Percentiles rank a stretch among this genome's conserved stretches.
Evolutionary conservation across 1,284 basidiomycete genomes (phyloP).

Genomic region (Inonotus hispidus): DNA sequence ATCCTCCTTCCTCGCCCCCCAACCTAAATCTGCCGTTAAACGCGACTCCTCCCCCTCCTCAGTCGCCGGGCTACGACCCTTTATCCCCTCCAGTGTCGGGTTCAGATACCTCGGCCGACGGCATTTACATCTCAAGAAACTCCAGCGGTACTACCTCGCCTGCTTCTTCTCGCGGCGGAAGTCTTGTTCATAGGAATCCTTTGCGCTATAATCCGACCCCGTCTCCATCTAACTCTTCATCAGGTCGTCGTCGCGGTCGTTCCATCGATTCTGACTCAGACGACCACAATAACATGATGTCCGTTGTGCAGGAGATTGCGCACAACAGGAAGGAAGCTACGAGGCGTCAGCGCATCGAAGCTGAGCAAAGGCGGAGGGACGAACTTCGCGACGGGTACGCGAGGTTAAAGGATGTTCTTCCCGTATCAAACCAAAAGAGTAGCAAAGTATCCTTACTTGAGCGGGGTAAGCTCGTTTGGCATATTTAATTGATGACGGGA

Average conservation of each 20-base stretch:
- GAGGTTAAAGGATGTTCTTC: slow-evolving; percentile 78
- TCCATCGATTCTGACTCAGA: slow-evolving; percentile 77
- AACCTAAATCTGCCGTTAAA: slow-evolving; percentile 44
- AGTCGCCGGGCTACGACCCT: slow-evolving; percentile 74
- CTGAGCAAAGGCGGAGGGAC: slow-evolving; percentile 80
- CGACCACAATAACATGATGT: slow-evolving; percentile 50
- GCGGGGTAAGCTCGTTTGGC: slow-evolving; percentile 52
- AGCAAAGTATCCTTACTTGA: slow-evolving; percentile 86
- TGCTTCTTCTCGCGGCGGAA: slow-evolving; percentile 64
- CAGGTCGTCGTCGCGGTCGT: slow-evolving; percentile 54
- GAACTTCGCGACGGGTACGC: slow-evolving; percentile 85
- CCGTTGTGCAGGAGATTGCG: slow-evolving; percentile 60
- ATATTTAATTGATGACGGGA: not conserved
- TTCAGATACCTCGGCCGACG: slow-evolving; percentile 78
- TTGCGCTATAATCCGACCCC: slow-evolving; percentile 72
- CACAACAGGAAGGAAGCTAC: slow-evolving; percentile 80
- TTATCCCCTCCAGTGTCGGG: slow-evolving; percentile 77
- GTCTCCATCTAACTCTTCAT: slow-evolving; percentile 66
- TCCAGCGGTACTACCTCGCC: slow-evolving; percentile 71
- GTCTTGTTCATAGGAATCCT: slow-evolving; percentile 64
- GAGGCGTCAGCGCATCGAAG: slow-evolving; percentile 74
- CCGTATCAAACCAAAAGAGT: slow-evolving; percentile 80
- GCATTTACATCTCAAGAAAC: slow-evolving; percentile 67
- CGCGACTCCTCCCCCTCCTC: slow-evolving; percentile 57
- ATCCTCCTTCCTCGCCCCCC: slow-evolving; percentile 42